A percentile compares a stretch with the other conserved stretches of the same genome.
Evolutionary conservation across 2,329 filamentous ascomycete genomes (phyloP).

Genomic region (Botrytis squamosa): DNA sequence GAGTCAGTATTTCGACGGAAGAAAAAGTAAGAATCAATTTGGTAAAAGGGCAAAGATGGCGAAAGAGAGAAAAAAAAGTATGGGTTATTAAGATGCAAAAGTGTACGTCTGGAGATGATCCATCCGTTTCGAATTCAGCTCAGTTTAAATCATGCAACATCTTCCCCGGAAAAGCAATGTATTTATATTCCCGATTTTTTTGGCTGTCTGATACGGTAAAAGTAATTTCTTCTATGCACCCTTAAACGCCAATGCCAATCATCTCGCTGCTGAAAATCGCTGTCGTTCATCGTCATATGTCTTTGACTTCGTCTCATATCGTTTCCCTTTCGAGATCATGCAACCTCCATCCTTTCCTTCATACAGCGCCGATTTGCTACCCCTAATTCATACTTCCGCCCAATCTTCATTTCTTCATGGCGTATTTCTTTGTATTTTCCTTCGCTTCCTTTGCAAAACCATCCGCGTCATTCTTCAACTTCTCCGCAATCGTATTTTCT

Average conservation of each 20-base stretch:
- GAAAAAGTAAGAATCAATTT: neutral
- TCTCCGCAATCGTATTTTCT: slow-evolving; percentile 65
- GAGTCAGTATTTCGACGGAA: neutral
- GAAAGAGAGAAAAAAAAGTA: neutral
- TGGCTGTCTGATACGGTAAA: slow-evolving; percentile 1
- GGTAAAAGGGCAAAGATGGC: neutral
- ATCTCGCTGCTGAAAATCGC: neutral
- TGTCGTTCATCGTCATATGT: slow-evolving; percentile 2
- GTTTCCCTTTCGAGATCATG: neutral
- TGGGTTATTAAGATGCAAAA: neutral
- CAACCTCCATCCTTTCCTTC: neutral
- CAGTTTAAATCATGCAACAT: neutral
- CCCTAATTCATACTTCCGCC: neutral
- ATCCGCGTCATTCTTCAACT: slow-evolving; percentile 62
- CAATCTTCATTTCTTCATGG: slow-evolving; percentile 38
- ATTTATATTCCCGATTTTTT: neutral
- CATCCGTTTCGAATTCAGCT: neutral
- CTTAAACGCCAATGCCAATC: neutral
- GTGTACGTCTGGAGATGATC: neutral
- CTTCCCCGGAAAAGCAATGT: slow-evolving; percentile 2
- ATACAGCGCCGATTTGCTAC: neutral
- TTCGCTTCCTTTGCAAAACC: slow-evolving; percentile 64
- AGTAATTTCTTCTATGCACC: slow-evolving; percentile 16
- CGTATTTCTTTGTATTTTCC: slow-evolving; percentile 68
- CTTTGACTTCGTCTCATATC: neutral